Conservation (phyloP, 306 rosid species). For the Prunus armeniaca region DNA sequence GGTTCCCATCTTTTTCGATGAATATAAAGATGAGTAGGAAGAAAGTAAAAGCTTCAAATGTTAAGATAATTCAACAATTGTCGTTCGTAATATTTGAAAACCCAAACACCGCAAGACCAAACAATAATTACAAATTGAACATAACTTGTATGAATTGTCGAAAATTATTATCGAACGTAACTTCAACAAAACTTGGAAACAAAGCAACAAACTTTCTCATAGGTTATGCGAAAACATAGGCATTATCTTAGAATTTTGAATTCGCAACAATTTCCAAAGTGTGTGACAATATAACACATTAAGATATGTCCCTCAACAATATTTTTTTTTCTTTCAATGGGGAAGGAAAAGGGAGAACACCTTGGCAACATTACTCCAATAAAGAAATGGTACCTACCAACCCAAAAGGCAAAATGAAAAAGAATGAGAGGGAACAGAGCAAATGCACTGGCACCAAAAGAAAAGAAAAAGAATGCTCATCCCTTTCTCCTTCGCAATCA, state of each 20-base stretch:
- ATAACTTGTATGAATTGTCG: background rate
- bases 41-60: no score
- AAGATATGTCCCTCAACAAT: background rate
- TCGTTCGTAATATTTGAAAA: no score
- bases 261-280: no score
- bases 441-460: constrained; percentile 25
- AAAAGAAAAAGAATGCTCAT: background rate
- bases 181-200: no score
- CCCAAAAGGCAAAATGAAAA: constrained; percentile 4
- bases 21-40: no score
- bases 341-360: background rate
- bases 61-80: no score
- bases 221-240: no score
- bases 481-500: constrained; percentile 1
- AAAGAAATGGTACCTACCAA: background rate
- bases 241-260: no score
- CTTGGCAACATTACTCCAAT: background rate
- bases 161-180: background rate
- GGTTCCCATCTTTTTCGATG: no score
- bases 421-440: constrained; percentile 4
- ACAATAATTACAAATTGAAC: background rate
- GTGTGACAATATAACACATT: background rate
- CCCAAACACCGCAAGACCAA: background rate
- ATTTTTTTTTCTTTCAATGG: background rate
- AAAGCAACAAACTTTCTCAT: no score